Base-by-base conservation (phyloP, 2,329 filamentous ascomycete genomes). In the Fusarium duplospermum region DNA sequence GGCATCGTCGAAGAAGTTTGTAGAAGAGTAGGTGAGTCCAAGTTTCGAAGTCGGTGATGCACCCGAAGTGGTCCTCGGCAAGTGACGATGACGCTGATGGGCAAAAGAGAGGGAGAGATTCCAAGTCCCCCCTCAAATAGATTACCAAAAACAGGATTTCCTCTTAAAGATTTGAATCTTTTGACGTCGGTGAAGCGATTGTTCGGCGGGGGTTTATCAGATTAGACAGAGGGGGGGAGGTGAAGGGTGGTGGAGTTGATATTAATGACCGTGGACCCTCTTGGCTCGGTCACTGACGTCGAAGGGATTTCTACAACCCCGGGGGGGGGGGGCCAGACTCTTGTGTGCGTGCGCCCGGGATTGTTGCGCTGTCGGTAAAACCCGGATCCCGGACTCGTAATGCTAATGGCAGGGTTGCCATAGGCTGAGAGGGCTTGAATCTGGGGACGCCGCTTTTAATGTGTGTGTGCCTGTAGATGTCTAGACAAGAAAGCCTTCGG, bases 1-100 rank as follows among this genome's bases (percentile, higher is more conserved):
- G 87, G 85, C 87, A 88, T 88, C 57, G 35, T 63, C 31, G 24
- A 42, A 63, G 29, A 20, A 61, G 29, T 66, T 16, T 38, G 24
- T 52, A 22, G 57, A 54, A 54, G 40, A 27, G 66, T 24, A 18
- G 40, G 14, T 33, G 42, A 35, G 27, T 42, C 35, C 10, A 29
- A 64, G n/a, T 11, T 42, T 42, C 40, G 40, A 45, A 14, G 22
- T 52, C 24, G 47, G 47, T 52, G 24, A 29, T 52, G 24, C 47
- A 52, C 47, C 18, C 61, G 22, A 27, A 38, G 40, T 63, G 57
- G 62, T 58, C 52, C 52, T 56, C 52, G 52, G 52, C 18, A 54
- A 54, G 20, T 54, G 14, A 3, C 29, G 20, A 35, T 63, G 56
- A 62, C 35, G 64, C 42, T 36, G 67, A 71, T 63, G 47, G 47